Conservation (phyloP, 352 stramenopile genomes). For the Phytophthora fragariaefolia region DNA sequence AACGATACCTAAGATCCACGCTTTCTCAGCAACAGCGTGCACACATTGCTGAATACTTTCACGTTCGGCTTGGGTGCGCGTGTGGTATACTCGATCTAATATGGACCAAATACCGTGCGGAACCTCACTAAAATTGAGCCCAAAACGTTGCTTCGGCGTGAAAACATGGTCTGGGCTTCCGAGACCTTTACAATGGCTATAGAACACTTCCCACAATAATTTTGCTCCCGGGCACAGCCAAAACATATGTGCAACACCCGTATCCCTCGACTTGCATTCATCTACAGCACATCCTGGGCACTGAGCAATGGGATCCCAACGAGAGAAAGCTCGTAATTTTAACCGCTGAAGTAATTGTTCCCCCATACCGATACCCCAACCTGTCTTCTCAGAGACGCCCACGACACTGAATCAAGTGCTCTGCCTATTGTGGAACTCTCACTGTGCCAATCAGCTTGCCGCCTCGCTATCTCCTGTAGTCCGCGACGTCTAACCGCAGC, state of each 20-base stretch:
- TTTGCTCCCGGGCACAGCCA: not conserved
- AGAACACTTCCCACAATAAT: not conserved
- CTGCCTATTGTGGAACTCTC: not conserved
- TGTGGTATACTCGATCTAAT: not conserved
- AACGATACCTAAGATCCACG: not conserved
- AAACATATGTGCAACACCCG: not conserved
- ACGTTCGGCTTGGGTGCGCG: not conserved
- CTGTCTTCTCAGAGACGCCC: not conserved
- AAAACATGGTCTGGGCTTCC: not conserved
- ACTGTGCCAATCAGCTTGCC: not conserved
- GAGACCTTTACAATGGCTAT: not conserved
- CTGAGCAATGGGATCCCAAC: not conserved
- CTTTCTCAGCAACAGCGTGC: not conserved
- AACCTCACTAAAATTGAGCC: not conserved
- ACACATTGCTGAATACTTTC: not conserved
- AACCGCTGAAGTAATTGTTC: too few species aligned
- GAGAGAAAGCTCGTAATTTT: not conserved
- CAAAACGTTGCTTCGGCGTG: not conserved
- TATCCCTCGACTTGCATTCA: not conserved
- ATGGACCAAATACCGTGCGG: not conserved
- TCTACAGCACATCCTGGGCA: not conserved
- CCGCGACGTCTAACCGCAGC: too few species aligned
- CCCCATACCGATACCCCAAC: not conserved
- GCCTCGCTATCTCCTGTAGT: too few species aligned
- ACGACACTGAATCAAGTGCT: not conserved